Evolutionary conservation across 768 basidiomycete genomes (phyloP).

Genomic region (Suillus weaverae): DNA sequence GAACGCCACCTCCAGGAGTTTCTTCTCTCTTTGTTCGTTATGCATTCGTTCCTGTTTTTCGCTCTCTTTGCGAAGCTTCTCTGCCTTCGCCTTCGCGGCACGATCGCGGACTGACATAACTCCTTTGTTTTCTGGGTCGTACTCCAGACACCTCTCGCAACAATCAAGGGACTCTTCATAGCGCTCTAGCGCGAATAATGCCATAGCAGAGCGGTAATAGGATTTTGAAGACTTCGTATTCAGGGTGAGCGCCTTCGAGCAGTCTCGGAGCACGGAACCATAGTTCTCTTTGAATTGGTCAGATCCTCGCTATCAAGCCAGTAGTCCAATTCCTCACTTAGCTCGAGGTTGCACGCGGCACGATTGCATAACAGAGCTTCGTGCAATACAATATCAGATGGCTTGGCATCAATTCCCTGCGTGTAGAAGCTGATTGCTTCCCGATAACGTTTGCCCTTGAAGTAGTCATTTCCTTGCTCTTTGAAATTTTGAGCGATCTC

Average conservation of each 20-base stretch:
- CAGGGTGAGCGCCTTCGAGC: constrained; percentile 65
- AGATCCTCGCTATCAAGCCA: constrained; percentile 1
- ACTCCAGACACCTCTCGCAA: constrained; percentile 64
- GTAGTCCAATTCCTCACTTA: constrained; percentile 50
- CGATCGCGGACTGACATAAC: constrained; percentile 51
- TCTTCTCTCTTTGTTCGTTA: constrained; percentile 53
- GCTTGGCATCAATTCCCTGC: constrained; percentile 84
- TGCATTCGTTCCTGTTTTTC: constrained; percentile 50
- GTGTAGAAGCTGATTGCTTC: constrained; percentile 91
- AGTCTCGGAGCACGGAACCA: constrained; percentile 83
- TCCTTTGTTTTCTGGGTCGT: constrained; percentile 57
- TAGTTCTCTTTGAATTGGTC: constrained; percentile 67
- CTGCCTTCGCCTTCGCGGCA: constrained; percentile 45
- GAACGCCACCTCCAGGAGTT: constrained; percentile 57
- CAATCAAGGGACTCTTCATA: constrained; percentile 84
- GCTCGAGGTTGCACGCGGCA: constrained; percentile 90
- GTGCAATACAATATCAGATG: constrained; percentile 54
- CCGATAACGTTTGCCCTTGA: constrained; percentile 79
- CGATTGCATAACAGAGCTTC: constrained; percentile 84
- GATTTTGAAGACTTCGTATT: constrained; percentile 77
- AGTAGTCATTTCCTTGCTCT: constrained; percentile 94
- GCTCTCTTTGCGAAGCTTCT: constrained; percentile 50
- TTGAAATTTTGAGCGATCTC: constrained; percentile 93
- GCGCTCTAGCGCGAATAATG: constrained; percentile 71
- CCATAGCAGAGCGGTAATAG: constrained; percentile 80